A percentile compares a stretch with the other conserved stretches of the same genome.
phyloP scores from a whole-genome alignment of 495 filamentous ascomycete species.

The Gamarada debralockiae region DNA sequence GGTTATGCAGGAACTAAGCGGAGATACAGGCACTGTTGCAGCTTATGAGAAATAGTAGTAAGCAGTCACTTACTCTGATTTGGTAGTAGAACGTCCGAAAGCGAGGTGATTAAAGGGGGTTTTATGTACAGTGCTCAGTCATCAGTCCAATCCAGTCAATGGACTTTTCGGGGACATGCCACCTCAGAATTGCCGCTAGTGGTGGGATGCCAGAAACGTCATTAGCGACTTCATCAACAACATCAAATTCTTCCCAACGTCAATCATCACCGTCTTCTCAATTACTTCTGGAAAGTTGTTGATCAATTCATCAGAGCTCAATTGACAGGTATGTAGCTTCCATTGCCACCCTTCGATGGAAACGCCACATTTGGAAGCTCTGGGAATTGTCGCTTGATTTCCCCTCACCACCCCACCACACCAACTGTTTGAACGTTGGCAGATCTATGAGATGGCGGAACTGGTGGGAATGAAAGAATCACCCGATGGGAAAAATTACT shows the following conservation, averaged over 20 bases:
- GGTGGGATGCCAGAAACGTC: constrained; percentile 2
- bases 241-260: neutral
- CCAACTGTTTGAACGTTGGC: neutral
- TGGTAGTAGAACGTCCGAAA: neutral
- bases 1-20: no score
- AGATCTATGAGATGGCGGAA: neutral
- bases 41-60: neutral
- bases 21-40: no score
- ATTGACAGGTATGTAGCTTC: neutral
- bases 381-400: neutral
- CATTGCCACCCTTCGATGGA: neutral
- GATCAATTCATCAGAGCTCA: neutral
- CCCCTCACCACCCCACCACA: neutral
- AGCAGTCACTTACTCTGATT: neutral
- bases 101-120: no score
- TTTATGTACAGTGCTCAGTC: constrained; percentile 9
- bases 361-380: neutral
- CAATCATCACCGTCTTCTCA: neutral
- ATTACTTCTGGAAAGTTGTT: neutral
- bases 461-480: no score
- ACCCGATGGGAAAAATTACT: no score
- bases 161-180: no score
- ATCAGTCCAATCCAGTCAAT: neutral
- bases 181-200: neutral
- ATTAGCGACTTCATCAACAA: constrained; percentile 2